Conservation (phyloP, 208 protist genomes). For the Leishmania tarentolae region DNA sequence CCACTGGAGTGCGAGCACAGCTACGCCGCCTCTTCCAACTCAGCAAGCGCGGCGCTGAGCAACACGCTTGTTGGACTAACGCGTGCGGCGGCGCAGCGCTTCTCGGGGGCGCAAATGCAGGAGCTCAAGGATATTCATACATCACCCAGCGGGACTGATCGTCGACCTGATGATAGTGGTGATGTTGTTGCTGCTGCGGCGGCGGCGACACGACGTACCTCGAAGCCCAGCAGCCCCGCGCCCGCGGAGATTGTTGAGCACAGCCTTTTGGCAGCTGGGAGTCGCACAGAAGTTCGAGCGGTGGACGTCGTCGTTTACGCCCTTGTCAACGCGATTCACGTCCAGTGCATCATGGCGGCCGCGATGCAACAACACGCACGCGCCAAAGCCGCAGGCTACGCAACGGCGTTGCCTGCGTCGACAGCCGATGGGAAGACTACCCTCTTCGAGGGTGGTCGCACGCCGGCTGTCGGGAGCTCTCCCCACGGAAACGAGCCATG, state of each 20-base stretch:
- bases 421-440: not conserved
- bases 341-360: conserved; percentile 25
- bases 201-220: not conserved
- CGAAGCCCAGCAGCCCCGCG: not conserved
- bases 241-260: conserved; percentile 2
- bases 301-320: conserved; percentile 40
- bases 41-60: not conserved
- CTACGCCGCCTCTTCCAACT: not conserved
- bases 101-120: conserved; percentile 7
- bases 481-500: not conserved
- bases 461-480: conserved; percentile 9
- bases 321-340: conserved; percentile 33
- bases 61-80: not conserved
- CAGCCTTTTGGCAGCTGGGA: conserved; percentile 18
- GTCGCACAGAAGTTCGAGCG: conserved; percentile 23
- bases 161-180: conserved; percentile 3
- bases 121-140: conserved; percentile 12
- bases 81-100: conserved; percentile 7
- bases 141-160: conserved; percentile 6
- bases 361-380: conserved; percentile 17
- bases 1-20: not conserved
- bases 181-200: not conserved
- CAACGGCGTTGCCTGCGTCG: conserved; percentile 7
- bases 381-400: not conserved
- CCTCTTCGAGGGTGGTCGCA: conserved; percentile 6